Conservation (phyloP, 2,329 filamentous ascomycete genomes). For the Teratosphaeria nubilosa region DNA sequence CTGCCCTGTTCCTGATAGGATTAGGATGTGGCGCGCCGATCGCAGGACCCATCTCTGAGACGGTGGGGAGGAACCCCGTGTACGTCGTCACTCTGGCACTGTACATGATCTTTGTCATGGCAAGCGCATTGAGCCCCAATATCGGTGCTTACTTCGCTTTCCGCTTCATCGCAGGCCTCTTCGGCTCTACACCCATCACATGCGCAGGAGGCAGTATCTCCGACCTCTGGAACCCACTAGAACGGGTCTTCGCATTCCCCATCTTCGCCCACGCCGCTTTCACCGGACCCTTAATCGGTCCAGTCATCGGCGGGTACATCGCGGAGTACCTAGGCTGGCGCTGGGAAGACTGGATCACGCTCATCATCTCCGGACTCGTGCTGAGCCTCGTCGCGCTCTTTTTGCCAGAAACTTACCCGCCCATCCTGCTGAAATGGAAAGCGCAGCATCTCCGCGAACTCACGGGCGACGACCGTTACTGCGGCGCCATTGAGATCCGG, state of each 20-base stretch:
- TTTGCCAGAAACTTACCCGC: conserved; percentile 43
- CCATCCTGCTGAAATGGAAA: conserved; percentile 29
- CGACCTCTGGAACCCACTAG: conserved; percentile 39
- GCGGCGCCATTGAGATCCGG: conserved; percentile 37
- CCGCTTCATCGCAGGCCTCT: conserved; percentile 41
- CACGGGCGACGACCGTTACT: conserved; percentile 36
- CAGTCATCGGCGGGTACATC: conserved; percentile 38
- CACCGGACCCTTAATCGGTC: conserved; percentile 27
- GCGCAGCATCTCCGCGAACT: conserved; percentile 21
- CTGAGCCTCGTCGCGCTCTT: conserved; percentile 28
- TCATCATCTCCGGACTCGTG: conserved; percentile 23
- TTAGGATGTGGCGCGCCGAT: conserved; percentile 41
- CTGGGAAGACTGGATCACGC: conserved; percentile 30
- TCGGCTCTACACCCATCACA: conserved; percentile 35
- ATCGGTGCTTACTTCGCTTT: conserved; percentile 39
- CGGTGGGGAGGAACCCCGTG: conserved; percentile 34
- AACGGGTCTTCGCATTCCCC: conserved; percentile 41
- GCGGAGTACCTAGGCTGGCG: conserved; percentile 20
- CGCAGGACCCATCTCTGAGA: conserved; percentile 41
- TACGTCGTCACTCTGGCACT: conserved; percentile 38
- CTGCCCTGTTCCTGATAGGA: conserved; percentile 29
- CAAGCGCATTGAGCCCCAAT: conserved; percentile 37
- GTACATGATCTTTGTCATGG: conserved; percentile 42
- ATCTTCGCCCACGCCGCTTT: conserved; percentile 39
- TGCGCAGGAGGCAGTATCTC: conserved; percentile 38